Conservation (phyloP, 2,329 filamentous ascomycete genomes). For the Fonsecaea multimorphosa region DNA sequence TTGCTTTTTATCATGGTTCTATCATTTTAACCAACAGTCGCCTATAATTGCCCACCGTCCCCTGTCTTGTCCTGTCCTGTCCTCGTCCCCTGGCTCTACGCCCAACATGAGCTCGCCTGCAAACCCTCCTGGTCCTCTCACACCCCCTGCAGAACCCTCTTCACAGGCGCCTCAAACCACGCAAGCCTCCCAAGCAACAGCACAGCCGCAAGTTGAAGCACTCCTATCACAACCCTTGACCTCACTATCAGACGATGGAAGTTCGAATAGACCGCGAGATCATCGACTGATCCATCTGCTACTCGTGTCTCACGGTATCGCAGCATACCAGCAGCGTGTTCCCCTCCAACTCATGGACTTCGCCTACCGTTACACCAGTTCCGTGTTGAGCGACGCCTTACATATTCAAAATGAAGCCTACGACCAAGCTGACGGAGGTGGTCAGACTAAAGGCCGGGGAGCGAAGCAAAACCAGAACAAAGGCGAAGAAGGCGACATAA, state of each 20-base stretch:
- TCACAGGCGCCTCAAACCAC: conserved; percentile 39
- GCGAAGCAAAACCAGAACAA: conserved; percentile 46
- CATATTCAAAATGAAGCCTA: conserved; percentile 60
- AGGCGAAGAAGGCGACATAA: conserved; percentile 59
- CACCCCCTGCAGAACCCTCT: conserved; percentile 51
- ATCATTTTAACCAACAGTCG: no score
- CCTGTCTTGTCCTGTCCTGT: not conserved
- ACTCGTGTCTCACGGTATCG: conserved; percentile 56
- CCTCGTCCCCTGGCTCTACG: not conserved
- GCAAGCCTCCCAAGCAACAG: conserved; percentile 31
- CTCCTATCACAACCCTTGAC: conserved; percentile 50
- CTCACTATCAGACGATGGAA: conserved; percentile 54
- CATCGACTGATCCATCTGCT: conserved; percentile 59
- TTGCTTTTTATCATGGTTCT: not conserved
- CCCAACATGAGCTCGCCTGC: conserved; percentile 34
- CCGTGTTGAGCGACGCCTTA: conserved; percentile 59
- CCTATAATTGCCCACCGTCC: not conserved
- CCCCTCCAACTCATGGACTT: conserved; percentile 60
- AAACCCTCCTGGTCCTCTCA: conserved; percentile 45
- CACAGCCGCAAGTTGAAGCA: conserved; percentile 35
- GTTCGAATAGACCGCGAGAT: conserved; percentile 56
- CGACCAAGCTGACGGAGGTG: conserved; percentile 47
- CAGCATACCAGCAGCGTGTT: conserved; percentile 59
- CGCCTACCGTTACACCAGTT: conserved; percentile 61
- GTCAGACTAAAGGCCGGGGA: conserved; percentile 42